Evolutionary conservation across 1,284 basidiomycete genomes (phyloP), one percentile per base, ranked within the genome.

Genomic region (Ceratobasidium sp.): DNA sequence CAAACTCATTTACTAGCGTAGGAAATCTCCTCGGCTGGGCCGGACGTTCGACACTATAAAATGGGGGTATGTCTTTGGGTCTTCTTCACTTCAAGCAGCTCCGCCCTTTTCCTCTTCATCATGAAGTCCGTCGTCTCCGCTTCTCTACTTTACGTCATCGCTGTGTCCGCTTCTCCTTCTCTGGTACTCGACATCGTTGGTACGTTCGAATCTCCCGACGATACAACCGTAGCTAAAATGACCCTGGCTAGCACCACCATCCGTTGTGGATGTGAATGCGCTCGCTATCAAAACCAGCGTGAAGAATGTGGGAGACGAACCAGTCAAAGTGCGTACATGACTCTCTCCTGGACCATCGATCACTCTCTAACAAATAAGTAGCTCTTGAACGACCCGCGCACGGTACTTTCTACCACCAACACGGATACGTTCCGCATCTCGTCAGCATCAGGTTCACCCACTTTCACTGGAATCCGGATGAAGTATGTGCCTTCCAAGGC

Each of bases 391-490:
- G n/a, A n/a, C 46, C 70, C 70, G 9, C 40, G 46, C 46, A 26
- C 70, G 6, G 70, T 62, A 10, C 54, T 73, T 50, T 84, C 84
- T 68, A 83, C 83, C 62, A 78, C 87, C 69, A 85, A 86, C 42
- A 85, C 87, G 28, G 81, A 89, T 79, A 85, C 86, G 57, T 89
- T 88, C 82, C 61, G 70, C 75, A 86, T 89, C 81, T 50, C 48
- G 26, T 68, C 66, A 3, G 5, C 20, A n/a, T 38, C 48, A 2
- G 48, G 48, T 20, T 28, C 48, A 6, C 66, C 66, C 2, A n/a
- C 3, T 3, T 68, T 68, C 28, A 54, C 26, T 3, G 66, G 66
- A 13, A 52, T 68, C 12, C 3, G 66, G 48, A 26, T 68, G 23
- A 68, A 68, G 33, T 68, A 48, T 12, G 23, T 33, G 5, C 66